Evolutionary conservation across 2,329 filamentous ascomycete species (phyloP).

Genomic region (Arthrobotrys megalospora): DNA sequence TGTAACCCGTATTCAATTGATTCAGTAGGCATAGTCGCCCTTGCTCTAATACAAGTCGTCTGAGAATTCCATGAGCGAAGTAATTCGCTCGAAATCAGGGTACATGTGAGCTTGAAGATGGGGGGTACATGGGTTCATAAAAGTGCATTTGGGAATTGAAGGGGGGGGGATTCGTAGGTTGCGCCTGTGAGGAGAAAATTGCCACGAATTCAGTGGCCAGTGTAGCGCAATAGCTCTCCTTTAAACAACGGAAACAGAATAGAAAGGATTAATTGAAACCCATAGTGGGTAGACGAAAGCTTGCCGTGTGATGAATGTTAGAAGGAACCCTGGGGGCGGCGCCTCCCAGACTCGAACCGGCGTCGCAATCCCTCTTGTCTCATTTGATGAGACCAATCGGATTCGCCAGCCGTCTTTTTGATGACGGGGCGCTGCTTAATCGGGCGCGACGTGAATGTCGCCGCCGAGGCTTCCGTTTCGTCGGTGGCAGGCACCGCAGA

Average conservation of each 20-base stretch:
- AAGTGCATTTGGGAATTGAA: neutral
- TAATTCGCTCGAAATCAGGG: conserved; percentile 6
- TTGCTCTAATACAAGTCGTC: conserved; percentile 12
- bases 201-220: neutral
- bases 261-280: too few species aligned
- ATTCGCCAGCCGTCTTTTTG: neutral
- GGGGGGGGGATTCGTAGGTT: neutral
- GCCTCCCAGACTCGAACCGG: conserved; percentile 8
- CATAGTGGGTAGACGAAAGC: too few species aligned
- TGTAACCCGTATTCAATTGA: neutral
- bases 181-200: neutral
- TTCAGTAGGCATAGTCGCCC: neutral
- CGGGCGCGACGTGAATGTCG: neutral
- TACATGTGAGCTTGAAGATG: conserved; percentile 2
- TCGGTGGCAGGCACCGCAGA: neutral
- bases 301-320: neutral
- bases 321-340: neutral
- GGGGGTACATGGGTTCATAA: too few species aligned
- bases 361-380: conserved; percentile 6
- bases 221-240: neutral
- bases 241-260: neutral
- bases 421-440: neutral
- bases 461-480: neutral
- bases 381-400: neutral
- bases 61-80: conserved; percentile 16